phyloP scores from a whole-genome alignment of 495 filamentous ascomycete species.

The Durotheca rogersii region DNA sequence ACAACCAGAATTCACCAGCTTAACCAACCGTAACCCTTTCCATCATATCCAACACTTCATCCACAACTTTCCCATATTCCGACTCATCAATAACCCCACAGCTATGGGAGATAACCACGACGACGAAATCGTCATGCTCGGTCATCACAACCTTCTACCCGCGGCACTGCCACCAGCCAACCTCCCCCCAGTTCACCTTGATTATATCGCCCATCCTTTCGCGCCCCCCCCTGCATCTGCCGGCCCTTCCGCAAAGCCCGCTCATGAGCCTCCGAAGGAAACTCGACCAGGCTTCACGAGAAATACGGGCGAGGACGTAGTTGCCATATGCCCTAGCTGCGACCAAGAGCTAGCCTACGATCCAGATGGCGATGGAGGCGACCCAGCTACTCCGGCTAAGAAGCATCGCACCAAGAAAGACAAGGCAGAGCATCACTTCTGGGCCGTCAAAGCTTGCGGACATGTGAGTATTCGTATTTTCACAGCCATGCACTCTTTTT shows the following conservation, averaged over 20 bases:
- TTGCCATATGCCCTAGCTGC: constrained; percentile 48
- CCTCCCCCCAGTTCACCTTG: constrained; percentile 17
- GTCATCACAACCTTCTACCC: constrained; percentile 21
- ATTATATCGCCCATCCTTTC: constrained; percentile 26
- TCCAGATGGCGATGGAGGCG: constrained; percentile 33
- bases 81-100: neutral
- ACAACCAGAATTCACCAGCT: neutral
- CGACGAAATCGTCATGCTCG: constrained; percentile 43
- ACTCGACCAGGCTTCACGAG: constrained; percentile 45
- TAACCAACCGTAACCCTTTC: neutral
- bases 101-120: constrained; percentile 11
- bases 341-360: constrained; percentile 50
- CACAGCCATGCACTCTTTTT: no score
- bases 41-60: constrained; percentile 4
- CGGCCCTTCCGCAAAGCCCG: constrained; percentile 29
- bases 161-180: constrained; percentile 1
- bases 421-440: constrained; percentile 50
- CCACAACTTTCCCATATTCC: constrained; percentile 19
- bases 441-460: constrained; percentile 52
- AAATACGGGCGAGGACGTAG: constrained; percentile 41
- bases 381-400: constrained; percentile 34
- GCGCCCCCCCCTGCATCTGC: neutral
- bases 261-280: constrained; percentile 37
- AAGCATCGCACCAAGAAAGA: constrained; percentile 43
- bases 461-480: constrained; percentile 39